phyloP scores from a whole-genome alignment of 768 basidiomycete species.

The Tulasnella sp. region DNA sequence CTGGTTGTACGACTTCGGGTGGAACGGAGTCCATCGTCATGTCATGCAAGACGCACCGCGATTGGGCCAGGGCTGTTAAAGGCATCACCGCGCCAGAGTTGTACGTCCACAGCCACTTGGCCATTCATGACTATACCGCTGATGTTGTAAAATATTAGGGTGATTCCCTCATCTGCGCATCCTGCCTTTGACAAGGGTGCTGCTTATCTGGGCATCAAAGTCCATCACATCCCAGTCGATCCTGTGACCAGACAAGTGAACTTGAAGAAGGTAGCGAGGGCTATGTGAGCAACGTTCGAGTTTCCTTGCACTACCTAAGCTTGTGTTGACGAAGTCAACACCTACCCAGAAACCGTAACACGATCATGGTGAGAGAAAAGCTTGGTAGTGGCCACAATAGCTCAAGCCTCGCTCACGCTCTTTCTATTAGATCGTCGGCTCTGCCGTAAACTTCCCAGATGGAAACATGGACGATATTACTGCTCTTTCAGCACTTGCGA shows the following conservation, averaged over 20 bases:
- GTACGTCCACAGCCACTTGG: no score
- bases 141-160: slow-evolving; percentile 34
- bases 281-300: slow-evolving; percentile 54
- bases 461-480: slow-evolving; percentile 81
- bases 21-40: slow-evolving; percentile 96
- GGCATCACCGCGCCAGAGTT: slow-evolving; percentile 90
- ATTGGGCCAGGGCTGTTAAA: slow-evolving; percentile 78
- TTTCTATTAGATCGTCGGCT: slow-evolving; percentile 59
- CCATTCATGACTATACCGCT: background rate
- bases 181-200: slow-evolving; percentile 94
- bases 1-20: slow-evolving; percentile 87
- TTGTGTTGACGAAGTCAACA: background rate
- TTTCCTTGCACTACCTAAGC: background rate
- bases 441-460: slow-evolving; percentile 75
- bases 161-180: slow-evolving; percentile 76
- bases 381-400: no score
- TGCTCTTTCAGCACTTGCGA: slow-evolving; percentile 62
- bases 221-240: slow-evolving; percentile 78
- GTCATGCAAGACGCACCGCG: slow-evolving; percentile 88
- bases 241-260: slow-evolving; percentile 64
- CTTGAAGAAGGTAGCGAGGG: slow-evolving; percentile 63
- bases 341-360: slow-evolving; percentile 60
- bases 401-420: background rate
- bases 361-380: slow-evolving; percentile 68
- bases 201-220: slow-evolving; percentile 79